Base-by-base conservation (phyloP, 2,329 filamentous ascomycete genomes). In the Colletotrichum sp. region DNA sequence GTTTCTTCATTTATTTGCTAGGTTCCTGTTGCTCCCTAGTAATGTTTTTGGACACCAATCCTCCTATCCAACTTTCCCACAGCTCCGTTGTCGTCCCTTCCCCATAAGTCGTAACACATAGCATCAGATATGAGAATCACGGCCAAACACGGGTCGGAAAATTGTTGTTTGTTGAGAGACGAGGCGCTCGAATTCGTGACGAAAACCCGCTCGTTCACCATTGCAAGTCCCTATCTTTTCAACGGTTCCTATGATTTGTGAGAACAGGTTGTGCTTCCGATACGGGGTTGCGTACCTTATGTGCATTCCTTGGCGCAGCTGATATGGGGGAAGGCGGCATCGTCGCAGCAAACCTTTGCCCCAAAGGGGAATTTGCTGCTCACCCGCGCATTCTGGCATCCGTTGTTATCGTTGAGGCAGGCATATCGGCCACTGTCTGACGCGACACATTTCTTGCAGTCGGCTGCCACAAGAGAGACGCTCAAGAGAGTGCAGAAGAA, bases 21-120 rank as follows among this genome's bases (percentile, higher is more conserved):
- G n/a, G 43, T 48, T 12, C n/a, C 43, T 48, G n/a, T 21, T 48
- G 1, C 1, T 21, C 10, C n/a, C 43, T 12, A 21, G 13, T 34
- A 34, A 34, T 48, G 43, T 13, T 48, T 7, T 21, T 48, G 10
- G 43, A 48, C 12, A 21, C n/a, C 1, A 48, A 21, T 48, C 3
- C n/a, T 1, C n/a, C 6, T 1, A 2, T 6, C 3, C n/a, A 48
- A 13, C 18, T 21, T 6, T 7, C n/a, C 10, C 10, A n/a, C 2
- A 13, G n/a, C 3, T 21, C n/a, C 10, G n/a, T 10, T 48, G 10
- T 4, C 18, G 10, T 13, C 2, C 43, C 10, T 48, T 48, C 6
- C n/a, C n/a, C 18, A 48, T 48, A 21, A 12, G 18, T 21, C 6
- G n/a, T 48, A 21, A 48, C n/a, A 21, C 43, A 21, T n/a, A 21